Conservation (phyloP, 306 rosid genomes). For the Myrica gale region DNA sequence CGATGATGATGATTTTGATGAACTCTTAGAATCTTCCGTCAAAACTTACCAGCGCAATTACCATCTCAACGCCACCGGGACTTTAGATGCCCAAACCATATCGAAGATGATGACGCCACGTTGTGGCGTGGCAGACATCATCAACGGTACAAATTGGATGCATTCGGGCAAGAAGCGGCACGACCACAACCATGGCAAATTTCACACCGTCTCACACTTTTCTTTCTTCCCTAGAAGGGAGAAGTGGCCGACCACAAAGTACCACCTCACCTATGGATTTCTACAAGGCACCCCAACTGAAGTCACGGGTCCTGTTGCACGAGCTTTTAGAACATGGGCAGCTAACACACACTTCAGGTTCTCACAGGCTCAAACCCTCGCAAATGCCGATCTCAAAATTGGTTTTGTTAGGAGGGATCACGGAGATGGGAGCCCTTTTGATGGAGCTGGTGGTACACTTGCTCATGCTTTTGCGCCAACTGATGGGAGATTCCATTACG, state of each 20-base stretch:
- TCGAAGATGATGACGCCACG: no score
- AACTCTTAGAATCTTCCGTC: no score
- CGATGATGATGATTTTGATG: not conserved
- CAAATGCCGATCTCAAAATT: slow-evolving; percentile 46
- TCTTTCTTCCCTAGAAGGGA: no score
- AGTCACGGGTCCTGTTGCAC: slow-evolving; percentile 37
- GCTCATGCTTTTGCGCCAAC: slow-evolving; percentile 93
- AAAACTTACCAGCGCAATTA: no score
- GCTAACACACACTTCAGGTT: slow-evolving; percentile 58
- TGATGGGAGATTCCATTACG: slow-evolving; percentile 68
- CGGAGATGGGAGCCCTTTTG: slow-evolving; percentile 92
- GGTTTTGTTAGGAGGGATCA: slow-evolving; percentile 74
- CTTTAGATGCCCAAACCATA: no score
- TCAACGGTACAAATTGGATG: no score
- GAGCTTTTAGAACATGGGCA: slow-evolving; percentile 70
- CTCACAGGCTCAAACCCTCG: slow-evolving; percentile 28
- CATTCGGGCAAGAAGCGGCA: no score
- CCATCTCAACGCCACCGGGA: no score
- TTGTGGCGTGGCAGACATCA: no score
- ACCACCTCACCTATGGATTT: slow-evolving; percentile 59
- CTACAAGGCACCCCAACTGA: slow-evolving; percentile 33
- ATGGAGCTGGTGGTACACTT: slow-evolving; percentile 70
- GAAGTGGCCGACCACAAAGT: no score
- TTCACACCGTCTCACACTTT: no score
- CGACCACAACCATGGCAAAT: no score